Conservation (phyloP, 169 alveolate species). For the Neospora caninum region DNA sequence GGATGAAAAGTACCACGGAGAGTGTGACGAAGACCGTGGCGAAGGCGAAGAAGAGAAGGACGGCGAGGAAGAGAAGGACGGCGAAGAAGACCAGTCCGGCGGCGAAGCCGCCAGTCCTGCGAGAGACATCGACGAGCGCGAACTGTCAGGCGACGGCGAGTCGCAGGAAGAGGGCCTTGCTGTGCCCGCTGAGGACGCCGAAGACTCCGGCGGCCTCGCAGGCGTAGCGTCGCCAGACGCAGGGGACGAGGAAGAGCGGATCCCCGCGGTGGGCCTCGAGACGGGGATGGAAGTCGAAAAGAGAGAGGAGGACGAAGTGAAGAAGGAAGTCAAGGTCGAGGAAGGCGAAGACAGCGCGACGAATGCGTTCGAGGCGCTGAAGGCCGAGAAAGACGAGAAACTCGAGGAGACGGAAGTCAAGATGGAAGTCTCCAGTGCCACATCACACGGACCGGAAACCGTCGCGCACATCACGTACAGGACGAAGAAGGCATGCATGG, state of each 20-base stretch:
- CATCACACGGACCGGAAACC: not conserved
- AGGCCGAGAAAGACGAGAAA: not conserved
- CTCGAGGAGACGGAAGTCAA: not conserved
- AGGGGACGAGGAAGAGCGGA: not conserved
- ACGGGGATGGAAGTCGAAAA: not conserved
- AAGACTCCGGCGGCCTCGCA: not conserved
- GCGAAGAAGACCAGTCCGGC: not conserved
- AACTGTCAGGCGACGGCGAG: not conserved
- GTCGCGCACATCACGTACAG: conserved; percentile 58
- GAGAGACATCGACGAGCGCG: not conserved
- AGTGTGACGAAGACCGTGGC: not conserved
- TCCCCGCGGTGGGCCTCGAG: not conserved
- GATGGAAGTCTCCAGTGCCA: not conserved
- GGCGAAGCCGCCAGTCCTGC: not conserved
- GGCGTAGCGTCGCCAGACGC: not conserved
- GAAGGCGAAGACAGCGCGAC: not conserved
- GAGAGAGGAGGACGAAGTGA: not conserved
- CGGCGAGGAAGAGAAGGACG: not conserved
- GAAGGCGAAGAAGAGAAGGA: not conserved
- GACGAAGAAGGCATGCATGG: conserved; percentile 54
- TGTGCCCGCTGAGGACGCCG: not conserved
- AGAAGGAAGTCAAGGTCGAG: not conserved
- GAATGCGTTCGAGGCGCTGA: not conserved
- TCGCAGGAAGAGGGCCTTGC: not conserved
- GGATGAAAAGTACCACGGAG: not conserved